These are phyloP conservation scores for Gnomoniopsis sp. DNA, from an alignment of 2,329 filamentous ascomycete genomes.

Conservation along the genomic window DNA sequence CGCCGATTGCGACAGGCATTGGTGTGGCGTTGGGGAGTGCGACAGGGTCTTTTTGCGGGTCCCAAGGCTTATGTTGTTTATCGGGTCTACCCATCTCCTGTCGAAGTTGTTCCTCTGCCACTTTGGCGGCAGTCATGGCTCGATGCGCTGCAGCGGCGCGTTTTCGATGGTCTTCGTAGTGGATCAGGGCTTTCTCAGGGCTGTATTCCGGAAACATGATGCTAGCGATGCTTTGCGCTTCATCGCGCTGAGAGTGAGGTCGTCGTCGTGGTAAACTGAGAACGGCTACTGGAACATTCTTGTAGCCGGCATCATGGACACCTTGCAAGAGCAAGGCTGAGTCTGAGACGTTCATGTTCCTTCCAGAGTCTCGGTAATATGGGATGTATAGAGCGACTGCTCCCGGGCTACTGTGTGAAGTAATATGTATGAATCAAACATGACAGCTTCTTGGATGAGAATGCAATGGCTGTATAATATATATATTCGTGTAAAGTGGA, in stretches of 20 bases:
- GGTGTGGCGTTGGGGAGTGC: background rate
- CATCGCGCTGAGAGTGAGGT: background rate
- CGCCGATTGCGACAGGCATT: background rate
- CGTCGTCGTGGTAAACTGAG: background rate
- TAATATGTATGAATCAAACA: no score
- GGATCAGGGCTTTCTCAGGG: conserved; percentile 5
- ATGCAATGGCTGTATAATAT: no score
- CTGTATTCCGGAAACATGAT: background rate
- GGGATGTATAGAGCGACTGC: no score
- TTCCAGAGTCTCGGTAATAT: background rate
- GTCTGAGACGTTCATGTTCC: background rate
- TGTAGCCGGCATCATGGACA: background rate
- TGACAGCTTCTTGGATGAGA: no score
- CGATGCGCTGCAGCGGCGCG: background rate
- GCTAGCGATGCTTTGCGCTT: background rate
- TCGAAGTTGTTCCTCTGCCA: background rate
- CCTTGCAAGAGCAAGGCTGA: background rate
- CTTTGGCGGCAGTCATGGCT: background rate
- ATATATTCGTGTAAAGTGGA: no score
- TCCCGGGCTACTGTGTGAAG: no score
- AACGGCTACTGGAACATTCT: background rate
- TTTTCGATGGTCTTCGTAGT: background rate
- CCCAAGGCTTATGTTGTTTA: background rate
- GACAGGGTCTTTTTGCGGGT: background rate
- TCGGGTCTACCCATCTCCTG: background rate